Percentiles rank a stretch among this genome's conserved stretches.
Conservation (phyloP, 306 rosid species). For the Astragalus glycyphyllos region DNA sequence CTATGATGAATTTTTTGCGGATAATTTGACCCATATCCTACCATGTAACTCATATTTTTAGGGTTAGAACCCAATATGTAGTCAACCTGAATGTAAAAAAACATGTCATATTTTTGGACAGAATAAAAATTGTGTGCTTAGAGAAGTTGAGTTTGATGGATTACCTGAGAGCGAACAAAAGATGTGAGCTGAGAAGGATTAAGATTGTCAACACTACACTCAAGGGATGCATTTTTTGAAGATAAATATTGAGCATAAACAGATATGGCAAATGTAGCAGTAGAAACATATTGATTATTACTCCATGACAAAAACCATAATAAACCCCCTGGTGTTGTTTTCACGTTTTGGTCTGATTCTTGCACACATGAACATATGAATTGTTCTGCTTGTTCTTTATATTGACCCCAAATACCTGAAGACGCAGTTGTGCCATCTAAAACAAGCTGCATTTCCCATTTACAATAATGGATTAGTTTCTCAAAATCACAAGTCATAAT, state of each 20-base stretch:
- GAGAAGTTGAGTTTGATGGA: no score
- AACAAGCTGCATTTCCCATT: slow-evolving; percentile 48
- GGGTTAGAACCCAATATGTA: slow-evolving; percentile 70
- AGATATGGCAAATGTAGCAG: slow-evolving; percentile 50
- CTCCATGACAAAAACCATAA: slow-evolving; percentile 57
- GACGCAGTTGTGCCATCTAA: slow-evolving; percentile 48
- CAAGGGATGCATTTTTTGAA: slow-evolving; percentile 34
- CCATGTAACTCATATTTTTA: slow-evolving; percentile 59
- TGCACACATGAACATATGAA: slow-evolving; percentile 60
- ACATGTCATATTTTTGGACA: no score
- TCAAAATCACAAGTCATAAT: no score
- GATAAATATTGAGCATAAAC: slow-evolving; percentile 50
- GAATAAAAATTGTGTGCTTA: no score
- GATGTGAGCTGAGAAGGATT: slow-evolving; percentile 45
- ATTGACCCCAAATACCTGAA: slow-evolving; percentile 50
- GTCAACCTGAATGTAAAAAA: slow-evolving; percentile 31
- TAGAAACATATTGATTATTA: slow-evolving; percentile 60
- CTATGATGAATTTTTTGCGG: slow-evolving; percentile 64
- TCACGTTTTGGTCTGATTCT: slow-evolving; percentile 43
- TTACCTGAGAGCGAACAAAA: slow-evolving; percentile 35
- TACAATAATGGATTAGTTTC: no score
- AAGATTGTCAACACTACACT: slow-evolving; percentile 36
- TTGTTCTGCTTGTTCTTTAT: slow-evolving; percentile 52
- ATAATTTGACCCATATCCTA: slow-evolving; percentile 59
- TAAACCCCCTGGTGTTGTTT: slow-evolving; percentile 52